A percentile compares a stretch with the other conserved stretches of the same genome.
Conservation (phyloP, 768 basidiomycete species). For the Dacryopinax spathularia region DNA sequence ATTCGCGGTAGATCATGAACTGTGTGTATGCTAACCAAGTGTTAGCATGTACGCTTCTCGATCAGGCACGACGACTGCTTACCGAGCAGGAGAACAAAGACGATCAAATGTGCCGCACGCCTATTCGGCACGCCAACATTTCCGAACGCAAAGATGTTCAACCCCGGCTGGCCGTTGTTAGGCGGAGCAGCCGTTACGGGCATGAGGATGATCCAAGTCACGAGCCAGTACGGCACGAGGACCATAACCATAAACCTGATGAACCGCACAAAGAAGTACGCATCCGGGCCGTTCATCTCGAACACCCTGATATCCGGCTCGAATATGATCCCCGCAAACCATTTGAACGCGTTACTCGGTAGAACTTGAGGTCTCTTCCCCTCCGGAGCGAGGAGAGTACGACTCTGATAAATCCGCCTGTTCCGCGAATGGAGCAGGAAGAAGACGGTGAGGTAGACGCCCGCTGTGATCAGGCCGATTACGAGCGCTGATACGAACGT, state of each 20-base stretch:
- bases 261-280: slow-evolving; percentile 87
- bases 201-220: slow-evolving; percentile 76
- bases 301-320: slow-evolving; percentile 8
- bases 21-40: slow-evolving; percentile 18
- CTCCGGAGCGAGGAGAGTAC: slow-evolving; percentile 1
- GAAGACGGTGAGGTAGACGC: slow-evolving; percentile 6
- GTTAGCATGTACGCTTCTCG: not conserved
- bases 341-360: not conserved
- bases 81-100: slow-evolving; percentile 19
- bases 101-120: slow-evolving; percentile 58
- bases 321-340: slow-evolving; percentile 1
- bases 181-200: slow-evolving; percentile 43
- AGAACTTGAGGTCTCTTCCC: not conserved
- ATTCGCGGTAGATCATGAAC: slow-evolving; percentile 22
- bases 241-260: slow-evolving; percentile 64
- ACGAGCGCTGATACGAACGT: slow-evolving; percentile 6
- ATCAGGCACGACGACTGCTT: not conserved
- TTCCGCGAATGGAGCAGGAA: slow-evolving; percentile 4
- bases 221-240: slow-evolving; percentile 78
- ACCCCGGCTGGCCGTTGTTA: slow-evolving; percentile 37
- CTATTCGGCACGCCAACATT: slow-evolving; percentile 45
- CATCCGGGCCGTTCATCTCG: slow-evolving; percentile 60
- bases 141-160: slow-evolving; percentile 68
- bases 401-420: slow-evolving; percentile 2
- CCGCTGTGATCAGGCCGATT: slow-evolving; percentile 4